Evolutionary conservation across 768 basidiomycete species (phyloP), one percentile per base, ranked within the genome.

Genomic region (Dentipellis sp.): DNA sequence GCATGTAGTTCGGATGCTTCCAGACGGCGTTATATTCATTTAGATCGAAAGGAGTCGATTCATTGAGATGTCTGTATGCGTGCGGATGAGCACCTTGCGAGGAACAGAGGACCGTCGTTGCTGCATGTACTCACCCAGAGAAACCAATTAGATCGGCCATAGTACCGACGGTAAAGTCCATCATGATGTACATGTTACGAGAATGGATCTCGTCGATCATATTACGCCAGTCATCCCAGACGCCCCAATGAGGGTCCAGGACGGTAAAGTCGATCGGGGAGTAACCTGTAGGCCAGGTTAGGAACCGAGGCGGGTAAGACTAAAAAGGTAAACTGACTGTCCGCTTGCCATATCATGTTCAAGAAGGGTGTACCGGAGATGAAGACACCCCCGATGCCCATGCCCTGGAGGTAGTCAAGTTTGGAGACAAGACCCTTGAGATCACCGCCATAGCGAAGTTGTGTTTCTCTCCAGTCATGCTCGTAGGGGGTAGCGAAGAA

Each of bases 291-390:
- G 54, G 60, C 61, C 36, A 56, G 58, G 50, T 52, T 49, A 40
- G 50, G 49, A 17, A 29, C 55, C 56, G 60, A 6, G 23, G 53
- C 29, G 39, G 40, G 46, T 40, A 29, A 10, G 35, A 45, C 54
- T 11, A 46, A 38, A 37, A 17, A 37, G 23, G 16, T 51, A 45
- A 23, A 80, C 91, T 66, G 54, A 94, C 93, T 92, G 79, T 95
- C 93, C 3, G 91, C 88, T 66, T 94, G 87, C 93, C 93, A 95
- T n/a, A 91, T 71, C 93, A 94, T 94, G 78, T 95, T 95, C 59
- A 97, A 59, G 70, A 92, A 97, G 53, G 86, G 83, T 1, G 94
- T 97, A 53, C 94, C 94, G 21, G 94, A 91, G 67, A 95, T 88
- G 73, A 91, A 97, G 63, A 97, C 83, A 52, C 83, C 78, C 63